Conservation (phyloP, 2,329 filamentous ascomycete species). For the Hypoxylon sp. region DNA sequence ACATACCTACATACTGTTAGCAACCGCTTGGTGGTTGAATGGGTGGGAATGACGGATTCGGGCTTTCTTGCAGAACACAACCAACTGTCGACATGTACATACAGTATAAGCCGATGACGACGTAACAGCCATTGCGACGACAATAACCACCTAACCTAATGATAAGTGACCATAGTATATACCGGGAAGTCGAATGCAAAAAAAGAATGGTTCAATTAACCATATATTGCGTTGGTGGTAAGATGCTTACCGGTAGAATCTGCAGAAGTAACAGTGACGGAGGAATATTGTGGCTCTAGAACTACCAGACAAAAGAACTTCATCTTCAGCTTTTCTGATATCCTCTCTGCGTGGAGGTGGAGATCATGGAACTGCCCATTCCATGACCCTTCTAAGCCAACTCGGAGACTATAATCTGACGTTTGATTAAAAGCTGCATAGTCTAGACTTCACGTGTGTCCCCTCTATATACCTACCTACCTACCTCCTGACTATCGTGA, state of each 20-base stretch:
- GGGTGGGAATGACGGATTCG: constrained; percentile 19
- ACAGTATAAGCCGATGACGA: constrained; percentile 20
- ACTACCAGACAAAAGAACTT: background rate
- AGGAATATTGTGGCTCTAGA: constrained; percentile 24
- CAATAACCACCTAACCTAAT: constrained; percentile 19
- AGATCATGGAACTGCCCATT: constrained; percentile 21
- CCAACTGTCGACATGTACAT: constrained; percentile 15
- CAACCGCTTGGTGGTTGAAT: constrained; percentile 2
- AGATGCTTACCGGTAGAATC: constrained; percentile 43
- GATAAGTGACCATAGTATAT: constrained; percentile 24
- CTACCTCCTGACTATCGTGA: background rate
- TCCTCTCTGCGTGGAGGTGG: background rate
- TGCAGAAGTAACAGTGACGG: constrained; percentile 15
- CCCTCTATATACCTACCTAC: background rate
- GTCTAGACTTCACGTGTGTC: constrained; percentile 21
- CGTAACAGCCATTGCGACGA: constrained; percentile 35
- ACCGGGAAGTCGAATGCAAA: constrained; percentile 30
- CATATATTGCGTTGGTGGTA: constrained; percentile 36
- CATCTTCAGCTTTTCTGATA: constrained; percentile 9
- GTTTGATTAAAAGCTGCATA: constrained; percentile 23
- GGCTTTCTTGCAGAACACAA: constrained; percentile 28
- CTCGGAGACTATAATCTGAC: constrained; percentile 25
- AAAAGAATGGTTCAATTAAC: constrained; percentile 28
- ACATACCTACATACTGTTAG: background rate
- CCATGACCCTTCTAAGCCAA: constrained; percentile 35